Base-by-base conservation (phyloP, 2,329 filamentous ascomycete species). In the Botrytis medusae region DNA sequence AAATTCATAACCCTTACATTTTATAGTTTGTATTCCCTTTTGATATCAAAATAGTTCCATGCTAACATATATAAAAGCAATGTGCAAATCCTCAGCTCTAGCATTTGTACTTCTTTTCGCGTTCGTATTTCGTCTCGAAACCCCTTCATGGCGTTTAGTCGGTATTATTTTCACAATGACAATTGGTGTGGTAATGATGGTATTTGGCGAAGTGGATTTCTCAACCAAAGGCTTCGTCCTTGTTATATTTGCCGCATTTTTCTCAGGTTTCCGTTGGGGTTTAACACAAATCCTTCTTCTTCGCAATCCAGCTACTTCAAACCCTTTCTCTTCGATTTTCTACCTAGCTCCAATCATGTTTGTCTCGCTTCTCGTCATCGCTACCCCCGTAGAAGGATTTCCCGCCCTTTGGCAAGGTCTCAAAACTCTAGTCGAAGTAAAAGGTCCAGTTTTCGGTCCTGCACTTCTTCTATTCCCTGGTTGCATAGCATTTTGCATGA, bases 261-360 rank as follows among this genome's bases (percentile, higher is more conserved):
- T 97, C 81, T 97, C 94, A 2, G 96, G 96, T 72, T 97, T 99
- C 84, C 92, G 96, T 78, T 99, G 96, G 96, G 93, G 90, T n/a
- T 85, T 99, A n/a, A 98, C 96, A 0, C 96, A 99, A 81, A 97
- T 99, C 74, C 89, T 99, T 6, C 89, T 99, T 10, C 89, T 98
- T 42, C 92, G 95, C 78, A 97, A 98, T 82, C 94, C 95, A 1
- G 95, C 96, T 32, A 99, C 96, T 0, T 93, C 93, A 62, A 99
- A 99, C 80, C 96, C 96, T 0, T 98, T 99, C 82, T 95, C 94
- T 22, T 97, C 93, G 78, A 97, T 99, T 77, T 98, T 98, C 84
- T 98, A 95, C 83, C 89, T 99, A n/a, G 95, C 95, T 0, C 96
- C 96, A 1, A 89, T 98, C 83, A 99, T 99, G 96, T 99, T 99